A percentile compares a stretch with the other conserved stretches of the same genome.
These are phyloP conservation scores for Fraxinus latifolia DNA, from an alignment of 305 asterid genomes.

Conservation along the genomic window DNA sequence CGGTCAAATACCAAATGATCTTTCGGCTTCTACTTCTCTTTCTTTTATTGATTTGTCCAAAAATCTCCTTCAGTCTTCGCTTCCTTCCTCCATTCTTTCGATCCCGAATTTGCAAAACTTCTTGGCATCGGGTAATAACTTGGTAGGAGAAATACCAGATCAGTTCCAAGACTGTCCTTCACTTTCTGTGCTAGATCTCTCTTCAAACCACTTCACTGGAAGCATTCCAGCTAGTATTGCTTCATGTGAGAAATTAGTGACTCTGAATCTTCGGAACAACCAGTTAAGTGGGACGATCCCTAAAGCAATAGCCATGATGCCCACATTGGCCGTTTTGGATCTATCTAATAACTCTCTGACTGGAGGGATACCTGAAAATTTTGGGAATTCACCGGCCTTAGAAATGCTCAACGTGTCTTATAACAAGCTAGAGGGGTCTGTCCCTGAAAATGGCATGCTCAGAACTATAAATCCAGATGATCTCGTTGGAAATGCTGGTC, in stretches of 20 bases:
- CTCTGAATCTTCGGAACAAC: conserved; percentile 60
- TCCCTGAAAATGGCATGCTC: conserved; percentile 74
- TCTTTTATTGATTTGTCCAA: conserved; percentile 76
- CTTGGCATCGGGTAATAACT: conserved; percentile 55
- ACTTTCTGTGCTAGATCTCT: conserved; percentile 78
- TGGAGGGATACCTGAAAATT: conserved; percentile 69
- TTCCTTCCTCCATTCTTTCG: conserved; percentile 68
- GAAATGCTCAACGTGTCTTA: conserved; percentile 70
- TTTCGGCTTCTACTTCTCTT: conserved; percentile 63
- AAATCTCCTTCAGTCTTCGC: conserved; percentile 64
- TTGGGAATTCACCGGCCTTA: conserved; percentile 83
- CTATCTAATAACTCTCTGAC: conserved; percentile 76
- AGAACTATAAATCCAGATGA: conserved; percentile 69
- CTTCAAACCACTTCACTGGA: conserved; percentile 64
- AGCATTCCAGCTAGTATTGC: conserved; percentile 70
- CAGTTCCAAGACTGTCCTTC: conserved; percentile 76
- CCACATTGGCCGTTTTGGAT: conserved; percentile 64
- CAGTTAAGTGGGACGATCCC: conserved; percentile 62
- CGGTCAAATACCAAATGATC: conserved; percentile 74
- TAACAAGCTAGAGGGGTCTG: conserved; percentile 67
- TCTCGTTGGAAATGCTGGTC: conserved; percentile 59
- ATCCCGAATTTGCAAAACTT: conserved; percentile 63
- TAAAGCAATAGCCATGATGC: conserved; percentile 58
- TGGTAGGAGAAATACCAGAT: conserved; percentile 72
- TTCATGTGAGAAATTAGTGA: conserved; percentile 69